Evolutionary conservation across 1,284 basidiomycete species (phyloP).

Genomic region (Hemileia vastatrix): DNA sequence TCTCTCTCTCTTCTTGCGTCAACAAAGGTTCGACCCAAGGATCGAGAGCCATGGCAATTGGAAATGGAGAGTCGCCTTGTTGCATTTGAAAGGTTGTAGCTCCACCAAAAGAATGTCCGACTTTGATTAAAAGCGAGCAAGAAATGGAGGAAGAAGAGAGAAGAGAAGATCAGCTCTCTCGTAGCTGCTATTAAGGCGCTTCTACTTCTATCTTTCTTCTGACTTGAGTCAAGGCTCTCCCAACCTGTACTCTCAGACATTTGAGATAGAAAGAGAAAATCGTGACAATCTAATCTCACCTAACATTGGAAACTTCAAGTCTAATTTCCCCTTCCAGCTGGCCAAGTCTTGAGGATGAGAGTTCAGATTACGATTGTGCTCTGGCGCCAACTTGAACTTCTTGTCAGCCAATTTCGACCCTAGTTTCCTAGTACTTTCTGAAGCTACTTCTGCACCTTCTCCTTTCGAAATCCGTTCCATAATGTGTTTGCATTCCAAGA

Average conservation of each 20-base stretch:
- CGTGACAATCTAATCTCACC: no score
- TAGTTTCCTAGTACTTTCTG: conserved; percentile 28
- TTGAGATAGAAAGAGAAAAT: no score
- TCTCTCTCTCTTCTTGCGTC: conserved; percentile 27
- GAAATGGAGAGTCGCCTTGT: conserved; percentile 22
- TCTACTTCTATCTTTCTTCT: no score
- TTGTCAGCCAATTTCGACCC: conserved; percentile 26
- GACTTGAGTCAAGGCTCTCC: no score
- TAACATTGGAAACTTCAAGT: conserved; percentile 29
- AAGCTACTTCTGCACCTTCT: conserved; percentile 31
- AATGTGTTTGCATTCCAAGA: conserved; percentile 45
- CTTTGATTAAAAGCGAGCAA: conserved; percentile 21
- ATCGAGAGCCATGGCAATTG: conserved; percentile 31
- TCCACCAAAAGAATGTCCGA: conserved; percentile 42
- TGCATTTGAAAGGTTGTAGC: conserved; percentile 3
- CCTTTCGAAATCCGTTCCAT: conserved; percentile 42
- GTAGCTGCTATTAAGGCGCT: no score
- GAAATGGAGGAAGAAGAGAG: no score
- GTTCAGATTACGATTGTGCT: conserved; percentile 10
- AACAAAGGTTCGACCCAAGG: conserved; percentile 35
- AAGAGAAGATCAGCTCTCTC: no score
- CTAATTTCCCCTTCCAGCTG: conserved; percentile 34
- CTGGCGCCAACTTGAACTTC: not conserved
- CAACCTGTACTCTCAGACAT: no score
- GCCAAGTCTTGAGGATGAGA: conserved; percentile 20